Evolutionary conservation across 139 green algal genomes (phyloP).

Genomic region (Trebouxia sp.): DNA sequence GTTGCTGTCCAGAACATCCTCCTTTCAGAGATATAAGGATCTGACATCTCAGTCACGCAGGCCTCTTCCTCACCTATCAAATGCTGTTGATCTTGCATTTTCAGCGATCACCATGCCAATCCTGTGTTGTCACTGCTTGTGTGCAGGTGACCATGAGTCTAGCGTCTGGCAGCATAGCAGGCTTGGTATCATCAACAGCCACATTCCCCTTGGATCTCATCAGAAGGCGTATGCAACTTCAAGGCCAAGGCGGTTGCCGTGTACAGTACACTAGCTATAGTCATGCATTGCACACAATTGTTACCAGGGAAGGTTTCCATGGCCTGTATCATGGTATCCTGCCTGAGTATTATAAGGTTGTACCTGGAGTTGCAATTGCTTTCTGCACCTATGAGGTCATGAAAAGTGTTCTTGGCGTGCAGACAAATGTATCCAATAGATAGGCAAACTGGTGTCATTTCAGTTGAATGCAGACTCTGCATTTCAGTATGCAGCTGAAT

Average conservation of each 20-base stretch:
- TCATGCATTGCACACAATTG: constrained; percentile 55
- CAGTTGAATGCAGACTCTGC: background rate
- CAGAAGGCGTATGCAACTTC: constrained; percentile 82
- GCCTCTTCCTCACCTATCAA: too few species aligned
- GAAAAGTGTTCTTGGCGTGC: constrained; percentile 41
- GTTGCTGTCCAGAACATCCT: too few species aligned
- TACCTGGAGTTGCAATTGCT: constrained; percentile 88
- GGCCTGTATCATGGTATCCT: constrained; percentile 86
- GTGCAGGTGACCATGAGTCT: constrained; percentile 64
- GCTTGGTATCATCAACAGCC: constrained; percentile 76
- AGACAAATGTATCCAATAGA: constrained; percentile 17
- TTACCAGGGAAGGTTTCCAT: constrained; percentile 50
- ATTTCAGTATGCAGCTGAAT: background rate
- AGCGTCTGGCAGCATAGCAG: constrained; percentile 75
- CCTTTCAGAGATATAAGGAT: too few species aligned
- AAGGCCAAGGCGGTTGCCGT: constrained; percentile 46
- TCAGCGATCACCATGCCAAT: background rate
- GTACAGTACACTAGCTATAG: constrained; percentile 49
- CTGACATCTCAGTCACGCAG: too few species aligned
- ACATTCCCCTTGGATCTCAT: constrained; percentile 93
- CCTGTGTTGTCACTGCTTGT: background rate
- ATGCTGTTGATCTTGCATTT: too few species aligned
- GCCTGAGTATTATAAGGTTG: constrained; percentile 88
- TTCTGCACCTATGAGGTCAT: constrained; percentile 85
- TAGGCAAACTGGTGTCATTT: background rate